Base-by-base conservation (phyloP, 1,284 basidiomycete species). In the Rhodotorula glutinis region DNA sequence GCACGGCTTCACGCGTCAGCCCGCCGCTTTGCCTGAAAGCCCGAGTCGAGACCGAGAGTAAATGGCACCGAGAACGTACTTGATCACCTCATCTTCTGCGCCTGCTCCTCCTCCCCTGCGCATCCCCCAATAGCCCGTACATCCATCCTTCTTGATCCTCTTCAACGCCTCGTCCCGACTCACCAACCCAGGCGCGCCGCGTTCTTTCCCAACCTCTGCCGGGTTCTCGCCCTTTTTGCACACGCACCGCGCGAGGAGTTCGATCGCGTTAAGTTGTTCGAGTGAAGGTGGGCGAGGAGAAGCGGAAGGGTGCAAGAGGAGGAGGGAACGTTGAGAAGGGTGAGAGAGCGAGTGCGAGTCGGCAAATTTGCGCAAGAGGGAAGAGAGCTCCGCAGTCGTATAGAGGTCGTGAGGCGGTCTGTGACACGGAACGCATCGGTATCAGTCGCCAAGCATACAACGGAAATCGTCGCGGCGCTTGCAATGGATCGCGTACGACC, bases 171-270 rank as follows among this genome's bases (percentile, higher is more conserved):
- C 88, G n/a, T 91, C 88, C 55, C 84, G 84, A 78, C 89, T 77
- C 72, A 86, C 87, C 3, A 27, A 76, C 27, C 80, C 81, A 60
- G 79, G 82, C 16, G 84, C 74, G 14, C 88, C 75, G 44, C 91
- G 88, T 27, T 91, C 88, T 52, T 88, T 83, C 66, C 84, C 85
- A 78, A 89, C 77, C 73, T 85, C 87, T 63, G 88, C 85, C 9
- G 78, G 77, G 47, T 74, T 73, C 25, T 75, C 74, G 25, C 76
- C 76, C 61, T 69, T 75, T 29, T 71, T 67, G 23, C 71, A 40
- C 53, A 75, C 70, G 25, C 77, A 73, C 51, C 80, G 79, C 21
- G 63, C 63, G 27, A 77, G 41, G 57, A 76, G n/a, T 78, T 61
- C 78, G 74, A 85, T 86, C 30, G 81, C 73, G 19, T 8, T 82